Base-by-base conservation (phyloP, 139 green algal species). In the Astrephomene gubernaculifera region DNA sequence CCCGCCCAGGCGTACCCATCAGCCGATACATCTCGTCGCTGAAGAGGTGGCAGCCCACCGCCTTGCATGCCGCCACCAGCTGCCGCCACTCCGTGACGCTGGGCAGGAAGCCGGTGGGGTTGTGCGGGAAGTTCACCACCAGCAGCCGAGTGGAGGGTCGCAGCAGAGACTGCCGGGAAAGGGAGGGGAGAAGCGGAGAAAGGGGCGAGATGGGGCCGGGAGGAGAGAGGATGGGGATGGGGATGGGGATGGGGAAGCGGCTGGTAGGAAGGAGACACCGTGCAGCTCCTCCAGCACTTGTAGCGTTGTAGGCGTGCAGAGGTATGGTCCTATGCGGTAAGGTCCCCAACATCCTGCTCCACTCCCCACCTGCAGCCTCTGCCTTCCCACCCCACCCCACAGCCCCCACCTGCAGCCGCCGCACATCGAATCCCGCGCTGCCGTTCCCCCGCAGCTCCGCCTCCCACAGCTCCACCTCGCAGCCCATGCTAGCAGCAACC, bases 81-180 rank as follows among this genome's bases (percentile, higher is more conserved):
- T 36, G 9, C 2, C 49, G 10, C 90, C 87, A 94, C 54, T 95
- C 80, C 21, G 61, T 36, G 5, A 17, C 12, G 29, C 5, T 78
- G 1, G 88, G 89, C 38, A 92, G 74, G 1, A 57, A 79, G 25
- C 94, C 93, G 4, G 90, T 95, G 24, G 95, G 95, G 90, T 98
- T 98, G 94, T 98, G 95, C 5, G 94, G 94, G 53, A 95, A 96
- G 91, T 98, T 98, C 45, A 96, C 89, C 1, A 96, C 90, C 2
- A 95, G 90, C 29, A 95, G 45, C 57, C 83, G 86, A 0, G 87
- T 86, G 53, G 45, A 71, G 45, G 71, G 39, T 7, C 73, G 49
- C 6, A 90, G 78, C 21, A 90, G 63, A 24, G 72, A n/a, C 81
- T 87, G 70, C n/a, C n/a, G n/a, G n/a, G n/a, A n/a, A n/a, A n/a